Evolutionary conservation across 371 early-diverging fungal species (phyloP).

Genomic region (Antonospora locustae): DNA sequence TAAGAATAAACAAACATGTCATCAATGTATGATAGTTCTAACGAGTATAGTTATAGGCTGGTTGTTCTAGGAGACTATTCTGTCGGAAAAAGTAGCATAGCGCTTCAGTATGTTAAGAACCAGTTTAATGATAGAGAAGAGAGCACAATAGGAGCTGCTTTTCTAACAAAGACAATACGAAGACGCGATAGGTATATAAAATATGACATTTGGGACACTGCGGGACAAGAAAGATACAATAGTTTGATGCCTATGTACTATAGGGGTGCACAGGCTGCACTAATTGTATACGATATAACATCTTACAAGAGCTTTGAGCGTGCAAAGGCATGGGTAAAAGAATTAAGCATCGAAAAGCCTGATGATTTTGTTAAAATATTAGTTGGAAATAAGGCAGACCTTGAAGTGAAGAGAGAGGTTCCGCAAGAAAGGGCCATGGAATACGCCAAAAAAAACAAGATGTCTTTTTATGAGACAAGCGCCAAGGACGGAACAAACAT

Average conservation of each 20-base stretch:
- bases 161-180: slow-evolving; percentile 71
- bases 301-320: slow-evolving; percentile 76
- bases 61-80: slow-evolving; percentile 54
- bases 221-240: slow-evolving; percentile 81
- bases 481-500: slow-evolving; percentile 79
- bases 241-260: slow-evolving; percentile 86
- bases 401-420: slow-evolving; percentile 63
- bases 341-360: slow-evolving; percentile 70
- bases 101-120: slow-evolving; percentile 72
- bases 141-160: slow-evolving; percentile 98
- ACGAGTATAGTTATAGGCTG: slow-evolving; percentile 48
- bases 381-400: slow-evolving; percentile 80
- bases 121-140: slow-evolving; percentile 93
- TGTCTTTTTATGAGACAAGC: slow-evolving; percentile 76
- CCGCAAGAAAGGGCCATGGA: slow-evolving; percentile 68
- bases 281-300: slow-evolving; percentile 82
- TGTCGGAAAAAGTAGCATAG: slow-evolving; percentile 54
- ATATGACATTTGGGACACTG: slow-evolving; percentile 72
- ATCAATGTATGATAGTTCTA: not conserved
- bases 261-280: slow-evolving; percentile 80
- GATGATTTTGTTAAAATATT: slow-evolving; percentile 67
- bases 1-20: slow-evolving; percentile 7
- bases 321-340: slow-evolving; percentile 76
- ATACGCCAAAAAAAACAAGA: slow-evolving; percentile 66
- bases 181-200: slow-evolving; percentile 61